Percentiles rank a stretch among this genome's conserved stretches.
Evolutionary conservation across 225 moss, liverwort and hornwort genomes (phyloP).

Genomic region (Bryum argenteum): DNA sequence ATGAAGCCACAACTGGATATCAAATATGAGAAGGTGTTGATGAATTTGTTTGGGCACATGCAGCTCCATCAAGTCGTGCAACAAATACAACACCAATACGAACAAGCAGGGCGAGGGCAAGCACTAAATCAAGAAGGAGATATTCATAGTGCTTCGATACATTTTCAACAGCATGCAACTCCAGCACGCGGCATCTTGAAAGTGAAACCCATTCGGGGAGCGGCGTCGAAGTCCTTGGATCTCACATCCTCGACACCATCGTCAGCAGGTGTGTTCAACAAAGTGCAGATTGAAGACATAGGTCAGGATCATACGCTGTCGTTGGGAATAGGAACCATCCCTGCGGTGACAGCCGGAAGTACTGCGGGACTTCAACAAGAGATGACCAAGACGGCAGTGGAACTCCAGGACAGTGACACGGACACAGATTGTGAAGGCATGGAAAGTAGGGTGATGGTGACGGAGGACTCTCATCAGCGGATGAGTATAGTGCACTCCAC

Average conservation of each 20-base stretch:
- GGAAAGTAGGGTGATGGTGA: conserved; percentile 43
- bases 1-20: too few species aligned
- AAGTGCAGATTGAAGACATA: conserved; percentile 28
- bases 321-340: conserved; percentile 53
- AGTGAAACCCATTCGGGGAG: conserved; percentile 49
- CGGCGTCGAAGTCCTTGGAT: conserved; percentile 35
- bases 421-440: conserved; percentile 52
- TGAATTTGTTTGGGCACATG: background rate
- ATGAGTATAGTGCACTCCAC: conserved; percentile 56
- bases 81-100: conserved; percentile 52
- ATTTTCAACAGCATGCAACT: conserved; percentile 49
- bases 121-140: conserved; percentile 34
- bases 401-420: conserved; percentile 55
- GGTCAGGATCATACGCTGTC: conserved; percentile 50
- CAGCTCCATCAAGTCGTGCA: conserved; percentile 65
- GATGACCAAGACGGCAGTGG: conserved; percentile 51
- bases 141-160: conserved; percentile 40
- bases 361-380: conserved; percentile 43
- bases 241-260: conserved; percentile 21
- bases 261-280: conserved; percentile 29
- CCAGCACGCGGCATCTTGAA: conserved; percentile 42
- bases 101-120: conserved; percentile 45
- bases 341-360: conserved; percentile 47
- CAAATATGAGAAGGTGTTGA: background rate
- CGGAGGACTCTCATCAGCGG: conserved; percentile 60